Percentiles rank a stretch among this genome's conserved stretches.
These are phyloP conservation scores for Penicillium sp. DNA, from an alignment of 2,329 filamentous ascomycete genomes.

Conservation along the genomic window DNA sequence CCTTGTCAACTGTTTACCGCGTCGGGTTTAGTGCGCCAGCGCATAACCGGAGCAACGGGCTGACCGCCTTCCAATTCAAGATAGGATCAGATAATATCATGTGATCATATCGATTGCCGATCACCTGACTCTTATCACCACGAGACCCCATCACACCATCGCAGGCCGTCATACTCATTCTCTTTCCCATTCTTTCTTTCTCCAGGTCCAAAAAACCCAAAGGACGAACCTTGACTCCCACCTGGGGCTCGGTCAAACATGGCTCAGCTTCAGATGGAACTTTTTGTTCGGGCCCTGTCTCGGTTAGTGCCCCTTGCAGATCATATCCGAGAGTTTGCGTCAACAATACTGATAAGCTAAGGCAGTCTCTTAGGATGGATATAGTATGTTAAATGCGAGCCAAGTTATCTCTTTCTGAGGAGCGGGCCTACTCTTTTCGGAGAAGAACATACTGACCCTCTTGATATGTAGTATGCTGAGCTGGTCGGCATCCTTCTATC, in stretches of 20 bases:
- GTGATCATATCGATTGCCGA: conserved; percentile 15
- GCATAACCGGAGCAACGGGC: conserved; percentile 41
- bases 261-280: conserved; percentile 29
- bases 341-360: conserved; percentile 30
- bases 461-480: conserved; percentile 55
- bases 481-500: conserved; percentile 92
- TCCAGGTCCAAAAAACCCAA: background rate
- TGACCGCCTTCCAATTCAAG: conserved; percentile 23
- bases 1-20: conserved; percentile 40
- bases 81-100: conserved; percentile 13
- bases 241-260: background rate
- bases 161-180: background rate
- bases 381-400: conserved; percentile 51
- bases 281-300: conserved; percentile 42
- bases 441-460: background rate
- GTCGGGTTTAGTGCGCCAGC: conserved; percentile 41
- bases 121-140: conserved; percentile 18
- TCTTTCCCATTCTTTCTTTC: background rate
- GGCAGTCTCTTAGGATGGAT: conserved; percentile 68
- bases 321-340: background rate
- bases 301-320: conserved; percentile 31
- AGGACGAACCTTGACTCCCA: background rate
- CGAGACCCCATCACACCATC: background rate
- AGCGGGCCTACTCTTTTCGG: background rate
- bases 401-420: background rate